Conservation (phyloP, 176 grass and related monocot species). For the Cenchrus purpureus region DNA sequence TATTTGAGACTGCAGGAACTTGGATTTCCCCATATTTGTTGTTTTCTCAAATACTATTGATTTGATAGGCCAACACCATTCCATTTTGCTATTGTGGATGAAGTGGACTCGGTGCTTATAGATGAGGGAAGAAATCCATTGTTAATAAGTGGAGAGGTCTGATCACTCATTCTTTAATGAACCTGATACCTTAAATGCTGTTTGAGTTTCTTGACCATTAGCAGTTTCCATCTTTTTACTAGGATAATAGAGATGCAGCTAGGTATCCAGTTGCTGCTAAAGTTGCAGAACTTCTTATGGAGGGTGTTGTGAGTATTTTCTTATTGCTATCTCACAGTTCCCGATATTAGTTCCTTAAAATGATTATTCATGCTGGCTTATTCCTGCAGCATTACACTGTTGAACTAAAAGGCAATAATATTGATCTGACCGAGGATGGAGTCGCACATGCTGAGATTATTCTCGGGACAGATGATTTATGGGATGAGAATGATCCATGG, state of each 20-base stretch:
- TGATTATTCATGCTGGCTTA: conserved; percentile 33
- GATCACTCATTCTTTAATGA: conserved; percentile 18
- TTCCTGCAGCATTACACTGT: conserved; percentile 85
- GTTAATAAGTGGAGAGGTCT: conserved; percentile 97
- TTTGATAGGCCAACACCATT: conserved; percentile 85
- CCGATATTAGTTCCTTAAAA: conserved; percentile 30
- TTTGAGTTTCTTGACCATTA: conserved; percentile 31
- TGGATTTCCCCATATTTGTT: conserved; percentile 15
- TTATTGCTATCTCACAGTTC: conserved; percentile 10
- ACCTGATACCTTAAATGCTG: conserved; percentile 11
- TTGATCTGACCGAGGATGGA: conserved; percentile 94
- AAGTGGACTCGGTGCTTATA: conserved; percentile 96
- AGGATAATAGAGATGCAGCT: conserved; percentile 84
- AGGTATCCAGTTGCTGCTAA: conserved; percentile 91
- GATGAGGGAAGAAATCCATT: conserved; percentile 98
- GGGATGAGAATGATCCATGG: conserved; percentile 98
- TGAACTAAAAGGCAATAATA: conserved; percentile 84
- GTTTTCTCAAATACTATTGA: conserved; percentile 12
- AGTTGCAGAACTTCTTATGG: conserved; percentile 83
- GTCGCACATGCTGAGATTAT: conserved; percentile 86
- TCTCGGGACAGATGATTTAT: conserved; percentile 83
- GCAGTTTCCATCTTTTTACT: conserved; percentile 39
- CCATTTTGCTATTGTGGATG: conserved; percentile 96
- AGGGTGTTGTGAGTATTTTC: conserved; percentile 76
- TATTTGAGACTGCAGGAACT: too few relatives aligned